Evolutionary conservation across 129 eudicot genomes (phyloP), one percentile per base, ranked within the genome.

Genomic region (Gnaphalium uliginosum): DNA sequence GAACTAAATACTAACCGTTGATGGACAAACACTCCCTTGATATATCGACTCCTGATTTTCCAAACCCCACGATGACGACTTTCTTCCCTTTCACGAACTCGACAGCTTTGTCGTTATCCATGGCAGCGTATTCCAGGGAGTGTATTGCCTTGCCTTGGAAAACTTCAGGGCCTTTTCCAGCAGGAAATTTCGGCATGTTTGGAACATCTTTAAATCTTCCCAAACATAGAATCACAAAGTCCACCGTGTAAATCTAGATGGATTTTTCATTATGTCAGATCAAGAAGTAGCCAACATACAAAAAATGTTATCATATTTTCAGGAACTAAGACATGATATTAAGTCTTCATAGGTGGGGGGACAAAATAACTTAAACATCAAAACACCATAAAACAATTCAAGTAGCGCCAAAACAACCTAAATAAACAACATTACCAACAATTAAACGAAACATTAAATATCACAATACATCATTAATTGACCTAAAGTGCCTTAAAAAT

Each of bases 181-280:
- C 46, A 0, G 70, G 70, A 1, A 32, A 66, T 66, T 66, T 4
- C 17, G 70, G 70, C 35, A 66, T 66, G 48, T 66, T 66, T 33
- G 70, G 70, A 32, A 66, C 51, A n/a, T 66, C 70, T 33, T 66
- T 66, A 8, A 66, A 66, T 66, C 51, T 33, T 66, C 70, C 70
- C 51, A 35, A 33, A 66, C 70, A 66, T 0, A 66, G 26, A 66
- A 66, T 66, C 24, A 66, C 70, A 66, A 66, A 66, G 35, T 66
- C 70, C 26, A 33, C 26, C 5, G 13, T 18, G 70, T 66, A 66
- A 66, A 66, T 43, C 70, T 66, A 22, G 25, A 11, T 8, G 48
- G 22, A 27, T 62, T 62, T 9, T 35, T 15, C 15, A 66, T 4
- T 30, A 62, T 25, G 8, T 33, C 6, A 33, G 39, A 33, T 6